Percentiles rank a stretch among this genome's conserved stretches.
Evolutionary conservation across 2,329 filamentous ascomycete species (phyloP).

Genomic region (Mycogone perniciosa): DNA sequence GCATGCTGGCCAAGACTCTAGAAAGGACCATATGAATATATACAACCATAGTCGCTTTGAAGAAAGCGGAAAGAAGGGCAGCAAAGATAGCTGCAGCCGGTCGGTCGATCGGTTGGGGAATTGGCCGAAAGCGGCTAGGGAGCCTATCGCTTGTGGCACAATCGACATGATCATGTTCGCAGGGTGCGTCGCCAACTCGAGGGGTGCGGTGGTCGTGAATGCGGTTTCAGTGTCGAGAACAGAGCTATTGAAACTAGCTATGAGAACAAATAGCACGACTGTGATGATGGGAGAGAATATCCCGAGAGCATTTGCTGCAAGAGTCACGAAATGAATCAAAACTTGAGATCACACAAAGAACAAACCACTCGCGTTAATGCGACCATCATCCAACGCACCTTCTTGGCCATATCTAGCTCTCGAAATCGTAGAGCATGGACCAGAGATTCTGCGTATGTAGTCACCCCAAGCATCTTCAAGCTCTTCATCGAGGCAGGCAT

Average conservation of each 20-base stretch:
- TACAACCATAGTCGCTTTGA: no score
- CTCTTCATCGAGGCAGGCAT: slow-evolving; percentile 32
- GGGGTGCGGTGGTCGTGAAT: slow-evolving; percentile 34
- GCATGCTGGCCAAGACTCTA: no score
- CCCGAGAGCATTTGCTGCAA: slow-evolving; percentile 35
- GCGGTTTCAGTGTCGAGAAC: slow-evolving; percentile 30
- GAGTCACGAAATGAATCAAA: neutral
- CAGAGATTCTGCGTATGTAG: slow-evolving; percentile 13
- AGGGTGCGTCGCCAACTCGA: slow-evolving; percentile 34
- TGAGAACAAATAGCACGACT: slow-evolving; percentile 28
- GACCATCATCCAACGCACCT: slow-evolving; percentile 34
- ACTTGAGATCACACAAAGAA: no score
- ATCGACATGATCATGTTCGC: slow-evolving; percentile 40
- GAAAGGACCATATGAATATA: no score
- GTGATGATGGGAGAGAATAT: slow-evolving; percentile 36
- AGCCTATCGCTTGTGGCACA: slow-evolving; percentile 28
- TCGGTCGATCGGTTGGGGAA: no score
- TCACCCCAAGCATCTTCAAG: slow-evolving; percentile 35
- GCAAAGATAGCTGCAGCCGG: no score
- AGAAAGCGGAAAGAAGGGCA: no score
- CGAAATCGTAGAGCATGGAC: slow-evolving; percentile 23
- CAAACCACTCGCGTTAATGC: slow-evolving; percentile 33
- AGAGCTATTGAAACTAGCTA: slow-evolving; percentile 17
- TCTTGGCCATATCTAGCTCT: slow-evolving; percentile 25
- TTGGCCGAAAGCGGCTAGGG: no score